Evolutionary conservation across 441 rosid species (phyloP).

Genomic region (Arabidopsis lyrata): DNA sequence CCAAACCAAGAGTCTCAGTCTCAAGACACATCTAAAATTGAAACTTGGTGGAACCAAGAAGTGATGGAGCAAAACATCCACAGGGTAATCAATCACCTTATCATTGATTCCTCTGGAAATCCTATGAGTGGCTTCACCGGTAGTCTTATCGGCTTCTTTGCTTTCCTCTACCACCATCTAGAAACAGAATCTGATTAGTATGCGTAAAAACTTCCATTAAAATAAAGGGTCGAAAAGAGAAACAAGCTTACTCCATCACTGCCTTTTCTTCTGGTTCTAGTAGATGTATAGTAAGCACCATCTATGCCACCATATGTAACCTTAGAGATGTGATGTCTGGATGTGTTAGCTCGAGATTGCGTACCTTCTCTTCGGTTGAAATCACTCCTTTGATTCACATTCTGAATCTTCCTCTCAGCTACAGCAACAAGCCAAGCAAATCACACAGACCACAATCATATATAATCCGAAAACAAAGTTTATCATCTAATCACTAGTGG

Average conservation of each 20-base stretch:
- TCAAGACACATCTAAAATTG: neutral
- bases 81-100: slow-evolving; percentile 55
- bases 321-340: slow-evolving; percentile 57
- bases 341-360: slow-evolving; percentile 45
- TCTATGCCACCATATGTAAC: slow-evolving; percentile 82
- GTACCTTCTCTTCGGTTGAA: slow-evolving; percentile 42
- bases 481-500: neutral
- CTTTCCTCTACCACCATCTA: slow-evolving; percentile 82
- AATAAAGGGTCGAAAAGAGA: neutral
- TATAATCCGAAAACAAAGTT: neutral
- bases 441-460: slow-evolving; percentile 4
- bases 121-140: slow-evolving; percentile 83
- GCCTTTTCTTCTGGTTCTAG: slow-evolving; percentile 64
- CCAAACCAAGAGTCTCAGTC: slow-evolving; percentile 1
- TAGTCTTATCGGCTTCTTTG: slow-evolving; percentile 80
- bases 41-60: neutral
- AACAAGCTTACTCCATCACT: slow-evolving; percentile 69
- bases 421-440: slow-evolving; percentile 35
- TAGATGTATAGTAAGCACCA: slow-evolving; percentile 83
- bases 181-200: slow-evolving; percentile 26
- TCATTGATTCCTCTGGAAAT: slow-evolving; percentile 84
- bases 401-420: slow-evolving; percentile 51
- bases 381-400: slow-evolving; percentile 45
- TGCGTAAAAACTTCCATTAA: neutral
- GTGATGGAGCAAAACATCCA: neutral